A percentile compares a stretch with the other conserved stretches of the same genome.
phyloP scores from a whole-genome alignment of 257 asterid species.

The Cynanchum wilfordii region DNA sequence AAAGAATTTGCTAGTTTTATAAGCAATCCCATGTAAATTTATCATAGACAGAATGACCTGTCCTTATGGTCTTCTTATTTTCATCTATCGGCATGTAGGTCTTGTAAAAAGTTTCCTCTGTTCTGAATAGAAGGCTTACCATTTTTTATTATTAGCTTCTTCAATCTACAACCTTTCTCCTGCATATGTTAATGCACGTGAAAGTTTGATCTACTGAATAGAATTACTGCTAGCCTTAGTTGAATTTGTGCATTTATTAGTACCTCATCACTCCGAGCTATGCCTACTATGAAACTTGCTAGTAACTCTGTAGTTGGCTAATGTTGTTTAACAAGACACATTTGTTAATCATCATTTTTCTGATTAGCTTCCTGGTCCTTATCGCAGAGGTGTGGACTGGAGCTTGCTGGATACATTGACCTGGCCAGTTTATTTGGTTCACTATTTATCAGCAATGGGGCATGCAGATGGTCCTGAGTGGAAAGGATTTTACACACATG shows the following conservation, averaged over 20 bases:
- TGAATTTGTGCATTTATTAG: neutral
- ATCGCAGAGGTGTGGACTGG: slow-evolving; percentile 81
- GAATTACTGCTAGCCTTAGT: neutral
- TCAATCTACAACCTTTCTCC: neutral
- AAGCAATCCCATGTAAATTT: neutral
- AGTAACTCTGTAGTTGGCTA: neutral
- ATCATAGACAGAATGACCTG: neutral
- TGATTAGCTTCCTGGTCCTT: neutral
- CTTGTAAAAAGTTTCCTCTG: neutral
- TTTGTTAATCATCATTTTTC: neutral
- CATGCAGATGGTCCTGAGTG: slow-evolving; percentile 53
- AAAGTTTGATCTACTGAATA: neutral
- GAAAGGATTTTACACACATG: slow-evolving; percentile 38
- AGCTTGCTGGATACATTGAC: slow-evolving; percentile 86
- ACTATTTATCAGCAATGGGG: slow-evolving; percentile 69
- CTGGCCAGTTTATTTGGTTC: slow-evolving; percentile 87
- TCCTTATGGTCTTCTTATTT: neutral
- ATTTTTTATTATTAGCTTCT: neutral
- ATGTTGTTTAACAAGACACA: neutral
- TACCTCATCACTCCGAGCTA: neutral
- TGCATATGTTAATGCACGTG: neutral
- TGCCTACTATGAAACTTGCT: neutral
- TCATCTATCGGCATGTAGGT: neutral
- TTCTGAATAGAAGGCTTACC: neutral
- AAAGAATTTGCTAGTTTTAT: slow-evolving; percentile 15